phyloP scores from a whole-genome alignment of 345 rosid species.

The Populus simonii region DNA sequence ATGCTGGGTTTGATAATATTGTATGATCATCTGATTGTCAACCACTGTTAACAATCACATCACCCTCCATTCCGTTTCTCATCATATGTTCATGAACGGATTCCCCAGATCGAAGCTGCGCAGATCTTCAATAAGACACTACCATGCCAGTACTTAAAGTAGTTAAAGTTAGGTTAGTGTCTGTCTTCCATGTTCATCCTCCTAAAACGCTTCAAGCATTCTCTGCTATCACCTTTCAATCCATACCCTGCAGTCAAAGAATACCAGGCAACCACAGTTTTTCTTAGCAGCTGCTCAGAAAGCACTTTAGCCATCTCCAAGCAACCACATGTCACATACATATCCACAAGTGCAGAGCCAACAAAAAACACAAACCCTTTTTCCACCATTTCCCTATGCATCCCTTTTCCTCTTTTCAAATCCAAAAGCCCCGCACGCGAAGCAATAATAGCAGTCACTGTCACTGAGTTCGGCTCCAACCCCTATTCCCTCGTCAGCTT shows the following conservation, averaged over 20 bases:
- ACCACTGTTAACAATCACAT: slow-evolving; percentile 27
- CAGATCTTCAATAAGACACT: slow-evolving; percentile 58
- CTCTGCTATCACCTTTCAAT: slow-evolving; percentile 42
- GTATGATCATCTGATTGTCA: slow-evolving; percentile 19
- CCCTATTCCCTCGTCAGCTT: slow-evolving; percentile 56
- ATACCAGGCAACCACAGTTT: slow-evolving; percentile 63
- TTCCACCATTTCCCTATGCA: slow-evolving; percentile 41
- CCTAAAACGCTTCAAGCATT: slow-evolving; percentile 48
- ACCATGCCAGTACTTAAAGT: slow-evolving; percentile 51
- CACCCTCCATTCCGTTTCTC: slow-evolving; percentile 37
- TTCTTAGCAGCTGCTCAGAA: slow-evolving; percentile 43
- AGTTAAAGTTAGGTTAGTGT: slow-evolving; percentile 39
- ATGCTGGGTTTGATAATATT: too few species aligned
- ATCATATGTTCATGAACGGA: slow-evolving; percentile 50
- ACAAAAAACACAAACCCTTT: slow-evolving; percentile 40
- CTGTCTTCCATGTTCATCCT: slow-evolving; percentile 55
- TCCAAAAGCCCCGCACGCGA: slow-evolving; percentile 57
- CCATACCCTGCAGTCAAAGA: slow-evolving; percentile 53
- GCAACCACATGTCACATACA: slow-evolving; percentile 66
- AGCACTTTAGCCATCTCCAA: slow-evolving; percentile 53
- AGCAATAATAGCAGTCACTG: slow-evolving; percentile 49
- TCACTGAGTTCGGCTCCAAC: slow-evolving; percentile 57
- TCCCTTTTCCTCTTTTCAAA: slow-evolving; percentile 62
- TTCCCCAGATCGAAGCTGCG: slow-evolving; percentile 50
- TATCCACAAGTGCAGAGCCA: slow-evolving; percentile 65